Base-by-base conservation (phyloP, 306 rosid genomes). In the Vicia faba region DNA sequence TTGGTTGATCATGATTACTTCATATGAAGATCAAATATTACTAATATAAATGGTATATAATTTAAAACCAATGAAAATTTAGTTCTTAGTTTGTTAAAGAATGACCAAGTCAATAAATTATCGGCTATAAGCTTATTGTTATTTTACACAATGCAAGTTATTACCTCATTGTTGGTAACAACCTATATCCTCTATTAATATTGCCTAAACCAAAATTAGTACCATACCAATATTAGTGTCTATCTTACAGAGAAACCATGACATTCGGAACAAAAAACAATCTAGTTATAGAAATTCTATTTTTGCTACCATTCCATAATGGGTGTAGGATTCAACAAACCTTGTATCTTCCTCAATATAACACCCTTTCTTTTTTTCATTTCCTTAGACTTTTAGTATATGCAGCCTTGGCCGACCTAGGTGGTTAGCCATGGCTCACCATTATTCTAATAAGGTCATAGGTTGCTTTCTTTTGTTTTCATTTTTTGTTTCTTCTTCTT, bases 351-450 rank as follows among this genome's bases (percentile, higher is more conserved):
- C 19, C 67, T 75, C 49, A 43, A 43, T 78, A 80, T 73, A 80
- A 60, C 12, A 40, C 53, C 75, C 19, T 3, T 35, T 13, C 0
- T 49, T 25, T 2, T 38, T 11, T 65, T 55, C 55, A 64, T 45
- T 33, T 46, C n/a, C n/a, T 6, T 13, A 25, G 14, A 16, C 29
- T 5, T 44, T 51, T 12, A 64, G 4, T 6, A 43, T 29, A 64
- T 50, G 80, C 76, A 75, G 57, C 85, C 83, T 78, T 75, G 84
- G 85, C 88, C 84, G 45, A 20, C 79, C 75, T 78, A 75, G 85
- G 83, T 69, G 59, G 64, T 64, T 15, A 58, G 55, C 23, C 8
- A 84, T 84, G 85, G 80, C 85, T 84, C 71, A 35, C 25, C 85
- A 5, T 75, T 59, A 7, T 48, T 33, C 76, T 19, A 71, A 68